These are phyloP conservation scores for Pyrenopolyporus hunteri DNA, from an alignment of 495 filamentous ascomycete genomes.

Conservation along the genomic window DNA sequence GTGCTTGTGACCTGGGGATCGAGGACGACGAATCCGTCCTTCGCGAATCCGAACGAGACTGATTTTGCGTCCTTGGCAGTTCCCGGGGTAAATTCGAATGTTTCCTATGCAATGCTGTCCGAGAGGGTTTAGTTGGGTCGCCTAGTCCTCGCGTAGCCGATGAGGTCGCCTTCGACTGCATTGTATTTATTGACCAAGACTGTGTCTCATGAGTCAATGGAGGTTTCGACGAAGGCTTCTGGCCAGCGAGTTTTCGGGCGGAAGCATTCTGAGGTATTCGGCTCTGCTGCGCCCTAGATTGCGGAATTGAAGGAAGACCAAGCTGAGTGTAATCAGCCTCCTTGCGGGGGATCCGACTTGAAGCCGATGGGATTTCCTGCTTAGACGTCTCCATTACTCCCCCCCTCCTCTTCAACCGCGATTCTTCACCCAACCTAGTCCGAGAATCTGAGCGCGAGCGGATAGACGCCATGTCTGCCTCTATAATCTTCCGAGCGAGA, in stretches of 20 bases:
- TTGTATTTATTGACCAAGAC: constrained; percentile 36
- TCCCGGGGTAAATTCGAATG: constrained; percentile 53
- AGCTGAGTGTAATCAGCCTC: constrained; percentile 33
- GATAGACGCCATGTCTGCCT: constrained; percentile 34
- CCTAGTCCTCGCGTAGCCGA: constrained; percentile 6
- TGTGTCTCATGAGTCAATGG: constrained; percentile 43
- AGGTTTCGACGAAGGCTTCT: constrained; percentile 22
- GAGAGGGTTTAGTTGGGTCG: constrained; percentile 40
- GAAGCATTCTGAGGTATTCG: constrained; percentile 46
- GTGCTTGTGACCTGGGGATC: constrained; percentile 42
- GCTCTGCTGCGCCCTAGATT: constrained; percentile 41
- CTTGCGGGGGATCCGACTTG: constrained; percentile 34
- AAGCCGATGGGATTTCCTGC: constrained; percentile 18
- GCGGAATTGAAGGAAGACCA: constrained; percentile 39
- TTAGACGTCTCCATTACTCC: constrained; percentile 26
- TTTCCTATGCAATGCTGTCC: constrained; percentile 55
- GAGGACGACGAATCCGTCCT: constrained; percentile 51
- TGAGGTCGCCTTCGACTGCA: constrained; percentile 22
- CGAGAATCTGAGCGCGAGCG: constrained; percentile 25
- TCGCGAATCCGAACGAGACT: constrained; percentile 43
- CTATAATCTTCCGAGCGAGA: constrained; percentile 11
- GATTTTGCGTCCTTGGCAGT: constrained; percentile 34
- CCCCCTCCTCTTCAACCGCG: constrained; percentile 24
- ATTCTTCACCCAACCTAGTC: constrained; percentile 21
- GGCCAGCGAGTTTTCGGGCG: constrained; percentile 29